Conservation (phyloP, 306 rosid genomes). For the Cercis canadensis region DNA sequence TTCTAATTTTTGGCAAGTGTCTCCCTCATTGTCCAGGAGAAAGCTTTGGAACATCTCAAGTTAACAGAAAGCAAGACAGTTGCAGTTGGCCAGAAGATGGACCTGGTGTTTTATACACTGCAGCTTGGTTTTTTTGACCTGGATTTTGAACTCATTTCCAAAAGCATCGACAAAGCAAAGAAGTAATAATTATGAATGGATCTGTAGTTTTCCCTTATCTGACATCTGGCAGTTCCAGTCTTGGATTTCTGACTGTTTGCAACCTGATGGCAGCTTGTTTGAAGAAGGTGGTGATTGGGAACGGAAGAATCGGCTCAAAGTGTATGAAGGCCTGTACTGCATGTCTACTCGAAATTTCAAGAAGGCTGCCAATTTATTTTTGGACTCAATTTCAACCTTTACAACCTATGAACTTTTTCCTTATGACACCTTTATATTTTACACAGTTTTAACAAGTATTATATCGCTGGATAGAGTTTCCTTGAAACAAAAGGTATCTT, state of each 20-base stretch:
- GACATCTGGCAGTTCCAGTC: constrained; percentile 14
- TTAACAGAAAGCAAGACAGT: constrained; percentile 93
- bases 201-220: constrained; percentile 12
- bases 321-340: constrained; percentile 91
- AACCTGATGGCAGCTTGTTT: constrained; percentile 69
- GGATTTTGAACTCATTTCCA: constrained; percentile 97
- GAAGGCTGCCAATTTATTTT: constrained; percentile 84
- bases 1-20: constrained; percentile 24
- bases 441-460: constrained; percentile 93
- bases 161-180: constrained; percentile 95
- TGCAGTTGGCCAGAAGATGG: constrained; percentile 99
- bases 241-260: constrained; percentile 42
- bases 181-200: constrained; percentile 40
- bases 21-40: constrained; percentile 59
- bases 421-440: constrained; percentile 87
- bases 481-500: constrained; percentile 82
- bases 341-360: constrained; percentile 91
- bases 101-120: constrained; percentile 84
- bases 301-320: constrained; percentile 94
- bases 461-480: constrained; percentile 96
- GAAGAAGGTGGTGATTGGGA: constrained; percentile 99
- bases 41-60: constrained; percentile 92
- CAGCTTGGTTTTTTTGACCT: constrained; percentile 93
- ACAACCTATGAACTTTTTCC: constrained; percentile 92
- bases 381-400: constrained; percentile 96